Conservation (phyloP, 345 rosid genomes). For the rapeseed (Brassica napus) region DNA sequence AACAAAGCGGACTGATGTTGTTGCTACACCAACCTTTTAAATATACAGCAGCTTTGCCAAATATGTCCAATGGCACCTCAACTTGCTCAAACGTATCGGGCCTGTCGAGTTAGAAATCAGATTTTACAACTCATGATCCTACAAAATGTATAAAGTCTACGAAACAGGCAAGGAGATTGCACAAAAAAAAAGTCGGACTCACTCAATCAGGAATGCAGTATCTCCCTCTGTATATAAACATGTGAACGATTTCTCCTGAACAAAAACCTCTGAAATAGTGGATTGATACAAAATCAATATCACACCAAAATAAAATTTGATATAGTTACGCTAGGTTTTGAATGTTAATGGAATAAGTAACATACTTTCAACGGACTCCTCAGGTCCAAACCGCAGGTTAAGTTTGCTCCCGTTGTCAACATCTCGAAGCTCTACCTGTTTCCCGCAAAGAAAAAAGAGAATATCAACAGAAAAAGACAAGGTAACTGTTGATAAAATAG, state of each 20-base stretch:
- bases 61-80: slow-evolving; percentile 72
- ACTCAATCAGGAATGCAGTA: slow-evolving; percentile 80
- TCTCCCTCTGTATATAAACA: slow-evolving; percentile 73
- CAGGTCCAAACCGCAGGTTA: slow-evolving; percentile 79
- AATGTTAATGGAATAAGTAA: slow-evolving; percentile 13
- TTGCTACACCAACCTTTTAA: slow-evolving; percentile 55
- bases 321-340: not conserved
- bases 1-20: not conserved
- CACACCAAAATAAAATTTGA: not conserved
- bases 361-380: slow-evolving; percentile 84
- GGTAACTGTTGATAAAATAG: not conserved
- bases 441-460: slow-evolving; percentile 11
- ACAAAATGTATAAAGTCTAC: not conserved
- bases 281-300: slow-evolving; percentile 9
- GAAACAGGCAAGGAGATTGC: not conserved
- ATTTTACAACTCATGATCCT: not conserved
- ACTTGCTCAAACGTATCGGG: slow-evolving; percentile 79
- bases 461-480: not conserved
- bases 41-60: slow-evolving; percentile 75
- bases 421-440: slow-evolving; percentile 89
- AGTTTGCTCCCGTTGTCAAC: slow-evolving; percentile 82
- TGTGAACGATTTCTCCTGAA: slow-evolving; percentile 74
- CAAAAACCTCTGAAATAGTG: slow-evolving; percentile 68
- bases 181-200: slow-evolving; percentile 33
- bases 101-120: slow-evolving; percentile 41